Conservation (phyloP, 495 filamentous ascomycete genomes). For the Aspergillus asperescens region DNA sequence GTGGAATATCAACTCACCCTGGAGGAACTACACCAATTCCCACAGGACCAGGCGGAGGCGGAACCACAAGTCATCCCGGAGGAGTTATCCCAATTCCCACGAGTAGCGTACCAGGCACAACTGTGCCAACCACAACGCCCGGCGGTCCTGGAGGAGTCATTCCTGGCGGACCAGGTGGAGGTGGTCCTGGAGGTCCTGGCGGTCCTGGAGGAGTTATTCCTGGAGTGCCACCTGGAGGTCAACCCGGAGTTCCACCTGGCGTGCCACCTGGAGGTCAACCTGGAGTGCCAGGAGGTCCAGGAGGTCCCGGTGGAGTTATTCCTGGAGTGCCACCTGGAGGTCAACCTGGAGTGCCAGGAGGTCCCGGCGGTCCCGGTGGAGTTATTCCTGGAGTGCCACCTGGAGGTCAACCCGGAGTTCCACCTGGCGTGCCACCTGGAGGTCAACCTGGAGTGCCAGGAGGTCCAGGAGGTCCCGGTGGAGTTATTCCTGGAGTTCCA, state of each 20-base stretch:
- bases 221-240: conserved; percentile 5
- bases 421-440: not conserved
- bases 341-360: conserved; percentile 1
- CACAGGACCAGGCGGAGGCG: not conserved
- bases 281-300: not conserved
- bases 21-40: not conserved
- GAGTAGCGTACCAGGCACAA: too few species aligned
- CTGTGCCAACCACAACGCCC: not conserved
- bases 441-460: not conserved
- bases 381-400: not conserved
- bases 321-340: conserved; percentile 7
- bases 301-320: not conserved
- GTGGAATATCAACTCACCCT: not conserved
- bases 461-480: not conserved
- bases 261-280: not conserved
- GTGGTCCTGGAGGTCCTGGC: not conserved
- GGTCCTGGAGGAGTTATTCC: not conserved
- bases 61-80: not conserved
- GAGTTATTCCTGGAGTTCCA: conserved; percentile 1
- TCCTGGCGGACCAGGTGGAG: not conserved
- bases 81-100: too few species aligned
- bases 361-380: not conserved
- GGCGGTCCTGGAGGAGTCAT: conserved; percentile 2
- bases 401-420: not conserved
- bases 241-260: conserved; percentile 2